Percentiles rank a stretch among this genome's conserved stretches.
Conservation (phyloP, 192 early-diverging fungal species). For the Gigaspora rosea region DNA sequence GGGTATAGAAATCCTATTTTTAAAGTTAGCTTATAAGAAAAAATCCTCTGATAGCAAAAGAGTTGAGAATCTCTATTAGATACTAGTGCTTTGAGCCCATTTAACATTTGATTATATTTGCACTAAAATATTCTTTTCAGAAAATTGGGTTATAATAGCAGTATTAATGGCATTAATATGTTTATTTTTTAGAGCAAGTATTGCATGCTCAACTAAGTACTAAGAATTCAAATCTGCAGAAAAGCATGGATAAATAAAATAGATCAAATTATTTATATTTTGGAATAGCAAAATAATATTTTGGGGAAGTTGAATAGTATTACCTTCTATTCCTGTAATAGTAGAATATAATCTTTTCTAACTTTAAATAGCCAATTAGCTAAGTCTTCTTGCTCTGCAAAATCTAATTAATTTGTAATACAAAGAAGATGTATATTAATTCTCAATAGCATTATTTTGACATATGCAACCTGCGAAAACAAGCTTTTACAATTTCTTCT, state of each 20-base stretch:
- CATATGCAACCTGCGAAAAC: slow-evolving; percentile 25
- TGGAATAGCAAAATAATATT: slow-evolving; percentile 7
- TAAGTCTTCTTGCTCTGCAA: slow-evolving; percentile 22
- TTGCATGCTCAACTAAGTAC: slow-evolving; percentile 19
- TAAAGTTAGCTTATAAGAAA: slow-evolving; percentile 29
- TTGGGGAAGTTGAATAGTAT: background rate
- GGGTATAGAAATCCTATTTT: too few species aligned
- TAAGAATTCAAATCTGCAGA: slow-evolving; percentile 8
- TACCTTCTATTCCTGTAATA: slow-evolving; percentile 13
- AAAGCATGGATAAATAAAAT: slow-evolving; percentile 28
- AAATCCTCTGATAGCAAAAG: slow-evolving; percentile 23
- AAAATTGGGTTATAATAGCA: background rate
- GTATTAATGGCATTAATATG: slow-evolving; percentile 34
- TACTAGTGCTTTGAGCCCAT: background rate
- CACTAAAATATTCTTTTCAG: slow-evolving; percentile 19
- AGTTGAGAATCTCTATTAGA: background rate
- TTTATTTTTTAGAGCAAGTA: slow-evolving; percentile 33
- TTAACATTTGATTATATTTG: background rate
- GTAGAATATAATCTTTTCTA: slow-evolving; percentile 30
- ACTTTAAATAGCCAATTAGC: slow-evolving; percentile 19
- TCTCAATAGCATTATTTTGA: slow-evolving; percentile 23
- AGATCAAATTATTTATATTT: slow-evolving; percentile 4
- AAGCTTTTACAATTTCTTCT: slow-evolving; percentile 10
- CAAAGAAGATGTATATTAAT: slow-evolving; percentile 34
- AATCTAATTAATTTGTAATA: background rate